Percentiles rank a stretch among this genome's conserved stretches.
phyloP scores from a whole-genome alignment of 1,139 yeast species.

The Suhomyces coccinellae region DNA sequence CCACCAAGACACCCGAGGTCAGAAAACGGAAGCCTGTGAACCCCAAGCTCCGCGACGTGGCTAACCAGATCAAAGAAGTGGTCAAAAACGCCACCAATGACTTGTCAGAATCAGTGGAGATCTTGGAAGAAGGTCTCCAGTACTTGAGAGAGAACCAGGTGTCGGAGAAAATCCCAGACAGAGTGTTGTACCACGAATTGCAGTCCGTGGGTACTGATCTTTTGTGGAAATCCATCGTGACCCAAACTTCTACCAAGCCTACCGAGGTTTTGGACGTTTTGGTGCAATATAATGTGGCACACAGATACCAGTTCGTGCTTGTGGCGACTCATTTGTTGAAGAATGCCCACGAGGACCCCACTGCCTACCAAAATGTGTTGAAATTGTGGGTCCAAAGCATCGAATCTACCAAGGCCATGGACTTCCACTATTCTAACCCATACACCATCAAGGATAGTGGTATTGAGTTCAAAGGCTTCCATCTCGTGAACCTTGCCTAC shows the following conservation, averaged over 20 bases:
- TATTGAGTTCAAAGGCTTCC: slow-evolving; percentile 15
- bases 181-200: slow-evolving; percentile 21
- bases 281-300: slow-evolving; percentile 31
- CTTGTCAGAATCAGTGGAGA: slow-evolving; percentile 35
- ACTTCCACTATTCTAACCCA: slow-evolving; percentile 13
- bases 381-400: slow-evolving; percentile 37
- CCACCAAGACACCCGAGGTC: background rate
- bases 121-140: slow-evolving; percentile 45
- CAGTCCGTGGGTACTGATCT: slow-evolving; percentile 28
- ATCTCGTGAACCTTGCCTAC: slow-evolving; percentile 31
- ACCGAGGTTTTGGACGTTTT: slow-evolving; percentile 31
- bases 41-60: slow-evolving; percentile 37
- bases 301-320: slow-evolving; percentile 33
- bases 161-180: slow-evolving; percentile 30
- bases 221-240: slow-evolving; percentile 22
- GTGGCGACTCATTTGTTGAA: slow-evolving; percentile 26
- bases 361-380: slow-evolving; percentile 27
- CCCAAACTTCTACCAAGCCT: slow-evolving; percentile 18
- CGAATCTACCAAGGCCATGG: slow-evolving; percentile 25
- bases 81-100: slow-evolving; percentile 22
- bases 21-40: slow-evolving; percentile 10
- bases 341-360: slow-evolving; percentile 8
- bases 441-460: slow-evolving; percentile 13
- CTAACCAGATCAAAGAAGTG: slow-evolving; percentile 32
- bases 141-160: slow-evolving; percentile 42